phyloP scores from a whole-genome alignment of 2,329 filamentous ascomycete species.

The Botrytis porri region DNA sequence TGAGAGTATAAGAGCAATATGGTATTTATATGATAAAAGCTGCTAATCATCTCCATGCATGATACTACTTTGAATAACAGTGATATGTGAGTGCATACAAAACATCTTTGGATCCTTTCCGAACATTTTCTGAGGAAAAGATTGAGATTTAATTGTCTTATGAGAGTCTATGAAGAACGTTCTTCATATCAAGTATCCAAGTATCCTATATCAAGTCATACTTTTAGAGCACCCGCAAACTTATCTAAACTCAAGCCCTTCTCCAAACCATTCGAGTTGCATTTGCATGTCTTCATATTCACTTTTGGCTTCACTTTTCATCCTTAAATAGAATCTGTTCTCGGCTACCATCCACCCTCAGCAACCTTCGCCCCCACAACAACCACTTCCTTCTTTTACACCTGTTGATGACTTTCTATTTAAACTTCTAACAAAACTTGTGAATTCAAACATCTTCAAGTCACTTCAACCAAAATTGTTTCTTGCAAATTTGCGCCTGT shows the following conservation, averaged over 20 bases:
- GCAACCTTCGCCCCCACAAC: neutral
- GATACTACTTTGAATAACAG: neutral
- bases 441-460: neutral
- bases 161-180: neutral
- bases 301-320: neutral
- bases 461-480: neutral
- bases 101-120: neutral
- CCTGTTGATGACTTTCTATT: neutral
- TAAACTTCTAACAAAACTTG: neutral
- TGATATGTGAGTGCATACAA: neutral
- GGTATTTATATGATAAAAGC: neutral
- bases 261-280: neutral
- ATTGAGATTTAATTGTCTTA: neutral
- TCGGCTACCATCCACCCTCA: neutral
- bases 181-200: neutral
- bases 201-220: neutral
- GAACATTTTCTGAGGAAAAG: neutral
- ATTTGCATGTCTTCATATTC: neutral
- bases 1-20: neutral
- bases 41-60: neutral
- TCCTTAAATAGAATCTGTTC: neutral
- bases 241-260: neutral
- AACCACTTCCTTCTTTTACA: neutral
- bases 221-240: neutral
- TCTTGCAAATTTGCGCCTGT: neutral